Conservation (phyloP, 2,329 filamentous ascomycete species). For the Rhynchosporium secalis region DNA sequence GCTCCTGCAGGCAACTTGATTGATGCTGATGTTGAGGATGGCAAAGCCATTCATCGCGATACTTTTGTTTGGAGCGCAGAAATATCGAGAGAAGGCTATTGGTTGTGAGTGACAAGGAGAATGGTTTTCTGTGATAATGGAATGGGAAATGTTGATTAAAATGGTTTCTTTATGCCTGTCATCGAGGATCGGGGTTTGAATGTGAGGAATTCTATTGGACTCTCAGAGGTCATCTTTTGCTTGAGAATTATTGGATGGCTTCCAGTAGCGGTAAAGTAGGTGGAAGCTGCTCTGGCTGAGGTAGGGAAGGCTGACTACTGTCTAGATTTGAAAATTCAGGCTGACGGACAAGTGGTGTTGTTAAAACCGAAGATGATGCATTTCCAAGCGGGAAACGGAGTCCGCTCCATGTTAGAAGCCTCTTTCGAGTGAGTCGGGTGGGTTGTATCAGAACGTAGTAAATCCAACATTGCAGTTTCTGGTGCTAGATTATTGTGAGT, state of each 20-base stretch:
- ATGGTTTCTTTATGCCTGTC: constrained; percentile 17
- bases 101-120: constrained; percentile 33
- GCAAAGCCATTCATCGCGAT: constrained; percentile 30
- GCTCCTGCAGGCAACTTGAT: constrained; percentile 25
- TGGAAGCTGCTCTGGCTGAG: not conserved
- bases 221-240: not conserved
- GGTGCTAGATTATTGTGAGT: not conserved
- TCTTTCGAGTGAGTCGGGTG: not conserved
- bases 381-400: constrained; percentile 8
- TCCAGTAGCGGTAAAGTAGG: not conserved
- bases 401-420: constrained; percentile 11
- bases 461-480: constrained; percentile 24
- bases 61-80: constrained; percentile 30
- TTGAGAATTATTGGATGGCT: not conserved
- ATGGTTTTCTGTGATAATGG: constrained; percentile 16
- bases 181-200: not conserved
- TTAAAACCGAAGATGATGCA: constrained; percentile 34
- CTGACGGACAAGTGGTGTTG: constrained; percentile 29
- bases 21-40: constrained; percentile 29
- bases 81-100: constrained; percentile 24
- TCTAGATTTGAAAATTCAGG: constrained; percentile 19
- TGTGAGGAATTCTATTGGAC: constrained; percentile 3
- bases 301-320: constrained; percentile 23
- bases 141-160: constrained; percentile 22
- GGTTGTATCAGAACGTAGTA: constrained; percentile 19